Percentiles rank a stretch among this genome's conserved stretches.
phyloP scores from a whole-genome alignment of 2,329 filamentous ascomycete genomes.

The Colletotrichum navitas region DNA sequence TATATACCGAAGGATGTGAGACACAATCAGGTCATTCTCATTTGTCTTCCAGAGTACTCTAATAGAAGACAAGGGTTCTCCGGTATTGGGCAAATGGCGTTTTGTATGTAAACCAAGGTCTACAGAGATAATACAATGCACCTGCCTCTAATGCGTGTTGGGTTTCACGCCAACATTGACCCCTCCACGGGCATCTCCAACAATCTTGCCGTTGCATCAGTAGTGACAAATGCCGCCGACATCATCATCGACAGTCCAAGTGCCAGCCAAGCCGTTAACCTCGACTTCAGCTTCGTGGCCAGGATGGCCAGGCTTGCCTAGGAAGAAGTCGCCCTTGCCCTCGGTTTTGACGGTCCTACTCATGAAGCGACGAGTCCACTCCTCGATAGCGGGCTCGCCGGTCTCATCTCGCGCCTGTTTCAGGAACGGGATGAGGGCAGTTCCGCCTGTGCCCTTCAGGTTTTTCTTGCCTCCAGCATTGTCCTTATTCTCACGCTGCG shows the following conservation, averaged over 20 bases:
- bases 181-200: background rate
- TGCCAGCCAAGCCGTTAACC: slow-evolving; percentile 79
- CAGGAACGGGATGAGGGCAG: slow-evolving; percentile 92
- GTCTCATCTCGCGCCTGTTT: slow-evolving; percentile 98
- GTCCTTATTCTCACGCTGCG: slow-evolving; percentile 33
- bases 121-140: background rate
- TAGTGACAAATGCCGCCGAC: slow-evolving; percentile 74
- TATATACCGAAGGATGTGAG: background rate
- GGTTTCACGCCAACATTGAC: slow-evolving; percentile 20
- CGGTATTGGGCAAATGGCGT: too few species aligned
- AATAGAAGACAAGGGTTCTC: too few species aligned
- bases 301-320: slow-evolving; percentile 62
- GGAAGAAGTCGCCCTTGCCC: slow-evolving; percentile 69
- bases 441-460: slow-evolving; percentile 91
- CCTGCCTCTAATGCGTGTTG: slow-evolving; percentile 3
- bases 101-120: background rate
- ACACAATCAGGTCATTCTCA: too few species aligned
- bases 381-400: slow-evolving; percentile 85
- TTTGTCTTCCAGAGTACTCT: too few species aligned
- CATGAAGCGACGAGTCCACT: slow-evolving; percentile 72
- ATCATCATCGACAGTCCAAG: slow-evolving; percentile 89
- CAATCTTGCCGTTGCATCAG: slow-evolving; percentile 46
- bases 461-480: slow-evolving; percentile 62
- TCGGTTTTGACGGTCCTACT: slow-evolving; percentile 62
- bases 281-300: slow-evolving; percentile 59